Evolutionary conservation across 2,329 filamentous ascomycete species (phyloP), one percentile per base, ranked within the genome.

Genomic region (Colletotrichum paranaense): DNA sequence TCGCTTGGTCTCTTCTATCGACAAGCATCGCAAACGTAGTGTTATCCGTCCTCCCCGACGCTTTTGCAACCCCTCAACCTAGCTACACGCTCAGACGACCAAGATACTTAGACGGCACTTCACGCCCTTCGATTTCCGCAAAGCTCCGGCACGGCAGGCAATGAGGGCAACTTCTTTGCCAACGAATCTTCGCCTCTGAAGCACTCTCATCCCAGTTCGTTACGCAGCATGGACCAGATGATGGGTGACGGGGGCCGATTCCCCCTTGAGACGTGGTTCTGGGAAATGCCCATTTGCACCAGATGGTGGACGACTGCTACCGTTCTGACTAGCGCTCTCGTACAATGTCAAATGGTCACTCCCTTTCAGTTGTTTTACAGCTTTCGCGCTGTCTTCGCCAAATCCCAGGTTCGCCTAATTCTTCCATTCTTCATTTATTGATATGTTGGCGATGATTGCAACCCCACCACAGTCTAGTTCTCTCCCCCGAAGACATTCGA

Each of bases 291-390:
- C 4, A 91, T 97, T 30, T 97, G 95, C 83, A 99, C 97, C 49
- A 89, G 97, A 74, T 97, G 94, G 92, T 99, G 97, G 97, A 98
- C 97, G 26, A 95, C 95, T 28, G 95, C 95, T 5, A 97, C 95
- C 0, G 92, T 98, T 55, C 86, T 95, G 71, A 97, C 93, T 12
- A 97, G 95, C 77, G 91, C 95, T 19, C 86, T 98, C 77, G 95
- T 98, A 5, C 97, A 98, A 84, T 98, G 95, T 84, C 92, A 97
- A 79, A 92, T 98, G 81, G 87, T 98, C 76, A 97, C 94, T 16
- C 95, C 95, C 9, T 98, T 97, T 80, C 95, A 98, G 85, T 90
- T 99, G 32, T 99, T 98, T 86, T 98, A 98, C 87, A 98, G 95
- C 86, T 97, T 96, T 79, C 91, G 94, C 62, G 92, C 95, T 8